A percentile compares a stretch with the other conserved stretches of the same genome.
Evolutionary conservation across 1,284 basidiomycete species (phyloP).

Genomic region (Veloboletus limbatus): DNA sequence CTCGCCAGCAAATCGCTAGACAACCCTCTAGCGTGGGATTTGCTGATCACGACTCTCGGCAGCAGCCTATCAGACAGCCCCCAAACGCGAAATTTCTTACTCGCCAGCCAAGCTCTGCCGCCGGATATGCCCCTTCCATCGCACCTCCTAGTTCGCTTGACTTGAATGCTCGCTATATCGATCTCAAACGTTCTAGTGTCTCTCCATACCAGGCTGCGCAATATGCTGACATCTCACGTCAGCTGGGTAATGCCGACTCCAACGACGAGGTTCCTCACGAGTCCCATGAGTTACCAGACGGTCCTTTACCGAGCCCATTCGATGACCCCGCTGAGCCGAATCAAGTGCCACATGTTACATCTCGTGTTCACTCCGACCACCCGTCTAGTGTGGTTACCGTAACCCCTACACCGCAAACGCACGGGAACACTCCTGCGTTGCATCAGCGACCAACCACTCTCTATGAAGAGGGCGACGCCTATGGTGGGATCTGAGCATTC

Average conservation of each 20-base stretch:
- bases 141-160: conserved; percentile 9
- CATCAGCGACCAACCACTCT: conserved; percentile 43
- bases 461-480: conserved; percentile 63
- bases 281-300: conserved; percentile 21
- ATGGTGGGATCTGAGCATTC: conserved; percentile 53
- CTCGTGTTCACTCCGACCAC: conserved; percentile 18
- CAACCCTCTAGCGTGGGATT: conserved; percentile 21
- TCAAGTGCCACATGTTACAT: background rate
- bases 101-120: conserved; percentile 20
- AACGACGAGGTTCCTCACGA: conserved; percentile 25
- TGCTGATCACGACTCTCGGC: conserved; percentile 22
- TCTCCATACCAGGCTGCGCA: conserved; percentile 71
- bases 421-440: background rate
- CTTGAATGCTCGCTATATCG: conserved; percentile 49
- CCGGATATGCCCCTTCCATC: conserved; percentile 17
- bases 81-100: conserved; percentile 26
- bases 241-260: conserved; percentile 46
- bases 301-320: conserved; percentile 30
- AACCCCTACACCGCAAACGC: conserved; percentile 11
- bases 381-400: too few species aligned
- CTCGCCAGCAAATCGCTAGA: conserved; percentile 25
- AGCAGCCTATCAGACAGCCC: conserved; percentile 29
- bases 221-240: conserved; percentile 65
- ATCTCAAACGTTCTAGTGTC: conserved; percentile 62
- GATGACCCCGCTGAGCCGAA: conserved; percentile 20